Evolutionary conservation across 2,329 filamentous ascomycete species (phyloP).

Genomic region (Sclerotinia subarctica): DNA sequence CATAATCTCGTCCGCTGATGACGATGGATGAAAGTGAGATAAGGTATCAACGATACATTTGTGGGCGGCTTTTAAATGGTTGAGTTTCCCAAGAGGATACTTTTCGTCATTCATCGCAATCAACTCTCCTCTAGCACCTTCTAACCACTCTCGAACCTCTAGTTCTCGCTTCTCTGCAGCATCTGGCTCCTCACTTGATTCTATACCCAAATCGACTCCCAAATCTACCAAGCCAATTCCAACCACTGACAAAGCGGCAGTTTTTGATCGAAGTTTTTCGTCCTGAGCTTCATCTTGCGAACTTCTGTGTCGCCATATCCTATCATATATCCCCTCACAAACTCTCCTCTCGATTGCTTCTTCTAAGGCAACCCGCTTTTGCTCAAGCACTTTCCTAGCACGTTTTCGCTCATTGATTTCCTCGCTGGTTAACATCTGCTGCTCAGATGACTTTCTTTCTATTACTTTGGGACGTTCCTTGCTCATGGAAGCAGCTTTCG

Average conservation of each 20-base stretch:
- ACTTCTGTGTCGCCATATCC: conserved; percentile 86
- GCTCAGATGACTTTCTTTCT: conserved; percentile 47
- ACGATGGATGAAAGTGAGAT: conserved; percentile 66
- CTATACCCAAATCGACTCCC: conserved; percentile 67
- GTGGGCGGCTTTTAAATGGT: conserved; percentile 82
- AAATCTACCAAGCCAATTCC: conserved; percentile 86
- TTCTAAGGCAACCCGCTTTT: conserved; percentile 73
- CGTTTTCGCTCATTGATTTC: conserved; percentile 80
- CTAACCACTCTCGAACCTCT: conserved; percentile 70
- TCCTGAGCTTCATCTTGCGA: conserved; percentile 94
- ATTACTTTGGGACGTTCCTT: conserved; percentile 49
- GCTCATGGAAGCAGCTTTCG: conserved; percentile 53
- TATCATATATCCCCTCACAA: conserved; percentile 80
- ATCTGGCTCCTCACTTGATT: conserved; percentile 52
- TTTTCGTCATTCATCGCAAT: conserved; percentile 80
- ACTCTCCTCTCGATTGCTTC: conserved; percentile 86
- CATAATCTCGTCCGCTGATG: conserved; percentile 94
- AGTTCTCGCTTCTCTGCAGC: conserved; percentile 57
- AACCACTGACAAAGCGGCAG: conserved; percentile 83
- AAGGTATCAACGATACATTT: conserved; percentile 91
- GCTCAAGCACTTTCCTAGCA: conserved; percentile 72
- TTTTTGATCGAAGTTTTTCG: conserved; percentile 90
- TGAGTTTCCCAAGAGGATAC: conserved; percentile 87
- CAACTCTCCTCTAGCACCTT: conserved; percentile 67
- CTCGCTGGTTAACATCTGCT: conserved; percentile 86